Percentiles rank a stretch among this genome's conserved stretches.
Evolutionary conservation across 1,139 yeast species (phyloP).

Genomic region (Ashbya aceris): DNA sequence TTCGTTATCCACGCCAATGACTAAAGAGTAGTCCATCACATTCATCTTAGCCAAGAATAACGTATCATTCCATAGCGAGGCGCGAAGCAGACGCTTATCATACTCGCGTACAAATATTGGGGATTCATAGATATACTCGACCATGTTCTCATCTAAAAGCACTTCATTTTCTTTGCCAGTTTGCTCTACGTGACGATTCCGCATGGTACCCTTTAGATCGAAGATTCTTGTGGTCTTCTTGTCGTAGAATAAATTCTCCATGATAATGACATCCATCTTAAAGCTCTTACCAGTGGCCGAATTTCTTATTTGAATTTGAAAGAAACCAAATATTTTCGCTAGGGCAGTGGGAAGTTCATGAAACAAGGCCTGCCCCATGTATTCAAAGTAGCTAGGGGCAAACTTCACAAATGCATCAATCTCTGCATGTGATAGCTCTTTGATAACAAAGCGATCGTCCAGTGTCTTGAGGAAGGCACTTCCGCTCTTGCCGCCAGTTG

Average conservation of each 20-base stretch:
- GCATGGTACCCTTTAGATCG: slow-evolving; percentile 95
- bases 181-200: slow-evolving; percentile 92
- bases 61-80: slow-evolving; percentile 92
- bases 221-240: slow-evolving; percentile 78
- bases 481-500: slow-evolving; percentile 94
- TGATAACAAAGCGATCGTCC: slow-evolving; percentile 82
- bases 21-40: slow-evolving; percentile 96
- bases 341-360: slow-evolving; percentile 90
- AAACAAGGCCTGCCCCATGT: slow-evolving; percentile 89
- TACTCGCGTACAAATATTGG: slow-evolving; percentile 93
- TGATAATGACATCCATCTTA: slow-evolving; percentile 84
- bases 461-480: slow-evolving; percentile 86
- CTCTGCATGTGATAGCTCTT: slow-evolving; percentile 81
- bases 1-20: slow-evolving; percentile 76
- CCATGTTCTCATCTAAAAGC: slow-evolving; percentile 92
- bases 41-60: slow-evolving; percentile 92
- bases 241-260: slow-evolving; percentile 91
- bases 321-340: slow-evolving; percentile 92
- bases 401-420: slow-evolving; percentile 88
- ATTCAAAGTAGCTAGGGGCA: slow-evolving; percentile 95
- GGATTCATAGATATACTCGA: slow-evolving; percentile 91
- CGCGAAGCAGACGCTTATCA: slow-evolving; percentile 73
- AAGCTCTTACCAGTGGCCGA: slow-evolving; percentile 65
- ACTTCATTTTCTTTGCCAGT: slow-evolving; percentile 96
- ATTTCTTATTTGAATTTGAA: slow-evolving; percentile 82